Percentiles rank a stretch among this genome's conserved stretches.
Conservation (phyloP, 495 filamentous ascomycete species). For the Aspergillus funiculosus region DNA sequence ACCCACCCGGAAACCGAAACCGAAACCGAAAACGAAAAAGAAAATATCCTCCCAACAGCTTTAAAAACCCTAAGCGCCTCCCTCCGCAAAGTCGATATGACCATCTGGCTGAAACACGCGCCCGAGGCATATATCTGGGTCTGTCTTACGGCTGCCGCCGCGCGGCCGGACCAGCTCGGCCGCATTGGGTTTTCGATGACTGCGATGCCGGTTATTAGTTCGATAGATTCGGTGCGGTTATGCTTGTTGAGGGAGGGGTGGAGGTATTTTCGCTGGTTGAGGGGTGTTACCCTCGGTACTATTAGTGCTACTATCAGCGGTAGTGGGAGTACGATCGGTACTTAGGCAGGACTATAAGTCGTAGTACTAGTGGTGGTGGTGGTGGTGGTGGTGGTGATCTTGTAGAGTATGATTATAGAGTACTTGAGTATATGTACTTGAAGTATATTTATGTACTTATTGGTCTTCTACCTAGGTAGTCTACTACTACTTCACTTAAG, state of each 20-base stretch:
- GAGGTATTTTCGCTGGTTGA: not conserved
- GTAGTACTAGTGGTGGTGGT: no score
- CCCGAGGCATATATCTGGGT: slow-evolving; percentile 2
- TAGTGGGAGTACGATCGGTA: no score
- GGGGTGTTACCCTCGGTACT: no score
- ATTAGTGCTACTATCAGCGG: no score
- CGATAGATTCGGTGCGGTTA: not conserved
- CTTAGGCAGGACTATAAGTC: no score
- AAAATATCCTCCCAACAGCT: not conserved
- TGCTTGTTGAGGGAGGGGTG: not conserved
- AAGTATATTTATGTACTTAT: no score
- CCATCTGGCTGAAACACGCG: not conserved
- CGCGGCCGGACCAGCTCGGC: not conserved
- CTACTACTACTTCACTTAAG: no score
- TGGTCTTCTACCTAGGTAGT: no score
- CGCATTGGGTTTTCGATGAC: not conserved
- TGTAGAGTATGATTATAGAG: no score
- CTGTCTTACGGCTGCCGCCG: not conserved
- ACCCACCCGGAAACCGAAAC: not conserved
- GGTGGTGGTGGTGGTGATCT: no score
- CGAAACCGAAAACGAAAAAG: not conserved
- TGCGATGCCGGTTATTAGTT: not conserved
- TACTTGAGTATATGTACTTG: not conserved
- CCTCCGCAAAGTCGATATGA: not conserved
- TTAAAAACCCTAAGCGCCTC: not conserved